These are phyloP conservation scores for Trichomonas tenax DNA, from an alignment of 208 protist species.

Conservation along the genomic window DNA sequence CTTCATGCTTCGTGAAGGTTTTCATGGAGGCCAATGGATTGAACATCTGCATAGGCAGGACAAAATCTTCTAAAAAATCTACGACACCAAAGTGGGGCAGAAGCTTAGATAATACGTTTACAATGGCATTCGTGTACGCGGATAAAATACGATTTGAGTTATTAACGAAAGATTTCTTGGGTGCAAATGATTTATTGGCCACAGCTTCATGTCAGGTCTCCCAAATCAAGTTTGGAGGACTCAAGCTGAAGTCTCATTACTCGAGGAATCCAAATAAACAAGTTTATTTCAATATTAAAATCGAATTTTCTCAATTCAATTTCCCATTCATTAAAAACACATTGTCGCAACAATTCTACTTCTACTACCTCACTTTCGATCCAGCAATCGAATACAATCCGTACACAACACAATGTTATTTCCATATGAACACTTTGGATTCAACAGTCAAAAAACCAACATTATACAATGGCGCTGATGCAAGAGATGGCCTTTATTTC, in stretches of 20 bases:
- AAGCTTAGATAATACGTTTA: background rate
- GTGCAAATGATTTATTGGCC: background rate
- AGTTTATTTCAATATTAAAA: background rate
- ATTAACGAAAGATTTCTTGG: background rate
- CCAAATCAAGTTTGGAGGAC: background rate
- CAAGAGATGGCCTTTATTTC: background rate
- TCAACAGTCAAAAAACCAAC: background rate
- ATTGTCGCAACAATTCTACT: background rate
- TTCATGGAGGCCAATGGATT: background rate
- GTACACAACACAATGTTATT: background rate
- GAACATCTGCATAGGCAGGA: background rate
- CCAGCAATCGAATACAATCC: background rate
- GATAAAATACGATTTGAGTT: background rate
- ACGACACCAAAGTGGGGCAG: background rate
- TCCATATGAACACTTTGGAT: background rate
- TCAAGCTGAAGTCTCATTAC: background rate
- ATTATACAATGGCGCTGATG: background rate
- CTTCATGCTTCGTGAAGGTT: background rate
- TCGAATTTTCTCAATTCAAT: background rate
- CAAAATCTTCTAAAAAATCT: background rate
- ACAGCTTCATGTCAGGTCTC: background rate
- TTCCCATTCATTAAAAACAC: background rate
- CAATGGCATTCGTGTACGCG: background rate
- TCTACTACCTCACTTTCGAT: background rate
- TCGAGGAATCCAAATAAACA: background rate